These are phyloP conservation scores for Yamadazyma triangularis DNA, from an alignment of 1,139 yeast genomes.

Conservation along the genomic window DNA sequence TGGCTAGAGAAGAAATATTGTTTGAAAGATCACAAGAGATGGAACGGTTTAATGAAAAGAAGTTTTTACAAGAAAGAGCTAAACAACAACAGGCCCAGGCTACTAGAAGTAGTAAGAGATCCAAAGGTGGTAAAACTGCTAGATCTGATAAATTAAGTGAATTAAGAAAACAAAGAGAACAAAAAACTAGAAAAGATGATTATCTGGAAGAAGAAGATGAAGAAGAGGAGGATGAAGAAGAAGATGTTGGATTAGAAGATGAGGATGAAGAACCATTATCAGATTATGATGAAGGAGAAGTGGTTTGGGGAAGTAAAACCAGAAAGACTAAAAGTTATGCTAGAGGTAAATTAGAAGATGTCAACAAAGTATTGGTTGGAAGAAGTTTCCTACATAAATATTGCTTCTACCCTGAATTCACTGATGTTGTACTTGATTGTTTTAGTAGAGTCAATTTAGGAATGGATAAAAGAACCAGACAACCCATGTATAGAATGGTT, in stretches of 20 bases:
- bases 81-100: slow-evolving; percentile 38
- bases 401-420: slow-evolving; percentile 80
- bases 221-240: slow-evolving; percentile 35
- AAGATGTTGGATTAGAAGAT: slow-evolving; percentile 36
- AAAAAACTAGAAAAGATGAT: slow-evolving; percentile 38
- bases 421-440: slow-evolving; percentile 63
- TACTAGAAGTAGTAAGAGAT: slow-evolving; percentile 23
- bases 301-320: slow-evolving; percentile 47
- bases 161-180: slow-evolving; percentile 80
- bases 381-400: slow-evolving; percentile 70
- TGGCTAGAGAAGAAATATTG: slow-evolving; percentile 83
- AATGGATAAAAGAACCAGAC: slow-evolving; percentile 53
- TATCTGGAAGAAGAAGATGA: slow-evolving; percentile 41
- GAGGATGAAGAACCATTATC: slow-evolving; percentile 28
- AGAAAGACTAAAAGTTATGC: slow-evolving; percentile 18
- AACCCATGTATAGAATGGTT: slow-evolving; percentile 78
- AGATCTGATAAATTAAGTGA: slow-evolving; percentile 65
- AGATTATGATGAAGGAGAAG: slow-evolving; percentile 38
- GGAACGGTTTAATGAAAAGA: slow-evolving; percentile 81
- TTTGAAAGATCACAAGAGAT: slow-evolving; percentile 91
- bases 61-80: slow-evolving; percentile 77
- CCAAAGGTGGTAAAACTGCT: slow-evolving; percentile 23
- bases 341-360: slow-evolving; percentile 44
- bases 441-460: slow-evolving; percentile 84
- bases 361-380: slow-evolving; percentile 71